These are phyloP conservation scores for Gamsiella multidivaricata DNA, from an alignment of 192 early-diverging fungal species.

Conservation along the genomic window DNA sequence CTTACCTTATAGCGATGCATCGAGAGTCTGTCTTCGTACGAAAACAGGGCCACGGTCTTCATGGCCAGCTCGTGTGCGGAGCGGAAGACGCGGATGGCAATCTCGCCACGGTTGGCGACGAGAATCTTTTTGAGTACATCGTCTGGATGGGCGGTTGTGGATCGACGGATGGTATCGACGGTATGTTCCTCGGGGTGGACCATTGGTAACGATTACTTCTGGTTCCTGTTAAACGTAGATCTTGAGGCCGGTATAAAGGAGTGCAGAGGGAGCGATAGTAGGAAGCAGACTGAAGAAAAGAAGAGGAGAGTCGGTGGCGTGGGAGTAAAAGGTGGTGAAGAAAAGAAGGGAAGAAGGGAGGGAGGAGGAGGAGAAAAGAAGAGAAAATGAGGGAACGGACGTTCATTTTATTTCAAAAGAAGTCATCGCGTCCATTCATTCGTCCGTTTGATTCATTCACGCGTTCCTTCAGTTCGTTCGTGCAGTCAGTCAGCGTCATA, in stretches of 20 bases:
- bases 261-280: neutral
- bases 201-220: neutral
- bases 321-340: too few species aligned
- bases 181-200: conserved; percentile 58
- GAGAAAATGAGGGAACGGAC: neutral
- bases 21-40: conserved; percentile 89
- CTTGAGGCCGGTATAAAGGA: too few species aligned
- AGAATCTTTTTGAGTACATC: conserved; percentile 67
- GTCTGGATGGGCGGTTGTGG: conserved; percentile 42
- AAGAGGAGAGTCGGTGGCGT: neutral
- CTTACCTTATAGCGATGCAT: conserved; percentile 94
- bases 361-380: neutral
- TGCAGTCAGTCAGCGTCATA: too few species aligned
- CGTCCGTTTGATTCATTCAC: too few species aligned
- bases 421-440: too few species aligned
- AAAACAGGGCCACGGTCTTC: conserved; percentile 89
- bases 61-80: conserved; percentile 93
- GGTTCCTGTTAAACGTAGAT: neutral
- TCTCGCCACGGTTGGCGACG: conserved; percentile 80
- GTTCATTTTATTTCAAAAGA: too few species aligned
- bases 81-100: conserved; percentile 94
- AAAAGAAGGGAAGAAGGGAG: conserved; percentile 1
- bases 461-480: too few species aligned
- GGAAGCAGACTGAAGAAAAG: neutral
- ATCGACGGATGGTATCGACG: conserved; percentile 67